phyloP scores from a whole-genome alignment of 805 yeast species.

The Hanseniaspora guilliermondii region DNA sequence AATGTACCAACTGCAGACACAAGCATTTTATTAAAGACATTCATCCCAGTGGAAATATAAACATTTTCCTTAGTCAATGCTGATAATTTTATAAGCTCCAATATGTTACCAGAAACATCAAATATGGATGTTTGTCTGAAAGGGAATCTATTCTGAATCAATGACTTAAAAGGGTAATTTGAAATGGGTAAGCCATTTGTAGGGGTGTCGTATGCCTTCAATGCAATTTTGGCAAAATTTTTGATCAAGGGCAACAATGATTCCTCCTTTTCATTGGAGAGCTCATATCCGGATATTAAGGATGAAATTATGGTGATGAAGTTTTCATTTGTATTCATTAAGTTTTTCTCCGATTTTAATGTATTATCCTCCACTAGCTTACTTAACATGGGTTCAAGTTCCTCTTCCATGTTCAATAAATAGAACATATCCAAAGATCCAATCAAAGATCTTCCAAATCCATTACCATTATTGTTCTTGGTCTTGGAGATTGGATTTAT shows the following conservation, averaged over 20 bases:
- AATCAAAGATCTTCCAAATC: constrained; percentile 40
- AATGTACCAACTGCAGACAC: constrained; percentile 26
- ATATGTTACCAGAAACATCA: constrained; percentile 37
- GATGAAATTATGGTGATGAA: constrained; percentile 44
- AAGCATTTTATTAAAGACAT: constrained; percentile 32
- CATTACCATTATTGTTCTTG: constrained; percentile 32
- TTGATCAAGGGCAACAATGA: constrained; percentile 30
- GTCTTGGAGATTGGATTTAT: constrained; percentile 29
- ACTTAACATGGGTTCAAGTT: constrained; percentile 30
- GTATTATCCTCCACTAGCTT: constrained; percentile 32
- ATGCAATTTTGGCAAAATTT: constrained; percentile 36
- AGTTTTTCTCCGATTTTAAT: constrained; percentile 28
- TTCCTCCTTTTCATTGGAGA: constrained; percentile 30
- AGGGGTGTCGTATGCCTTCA: constrained; percentile 49
- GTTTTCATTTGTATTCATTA: constrained; percentile 40
- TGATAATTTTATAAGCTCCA: constrained; percentile 42
- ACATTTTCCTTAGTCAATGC: constrained; percentile 38
- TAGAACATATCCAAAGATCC: constrained; percentile 42
- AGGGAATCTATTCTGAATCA: constrained; percentile 29
- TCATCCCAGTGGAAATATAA: constrained; percentile 40
- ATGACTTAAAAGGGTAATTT: constrained; percentile 33
- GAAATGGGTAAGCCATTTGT: constrained; percentile 39
- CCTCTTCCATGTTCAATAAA: constrained; percentile 33
- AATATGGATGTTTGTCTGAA: constrained; percentile 31
- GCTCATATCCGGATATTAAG: constrained; percentile 39